Evolutionary conservation across 2,329 filamentous ascomycete species (phyloP).

Genomic region (Drechslerella dactyloides): DNA sequence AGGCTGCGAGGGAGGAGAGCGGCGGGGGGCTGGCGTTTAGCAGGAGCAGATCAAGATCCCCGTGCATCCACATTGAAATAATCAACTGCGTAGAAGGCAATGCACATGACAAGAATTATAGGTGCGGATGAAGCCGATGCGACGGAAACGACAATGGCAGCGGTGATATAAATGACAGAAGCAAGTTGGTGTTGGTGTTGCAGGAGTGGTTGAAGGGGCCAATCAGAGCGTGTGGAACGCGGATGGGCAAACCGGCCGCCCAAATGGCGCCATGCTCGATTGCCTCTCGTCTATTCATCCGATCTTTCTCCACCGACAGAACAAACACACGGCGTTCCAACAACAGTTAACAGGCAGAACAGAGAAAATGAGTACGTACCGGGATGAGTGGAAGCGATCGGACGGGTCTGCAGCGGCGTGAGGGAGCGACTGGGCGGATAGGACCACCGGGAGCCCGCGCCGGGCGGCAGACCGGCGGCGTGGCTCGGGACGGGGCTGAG

Average conservation of each 20-base stretch:
- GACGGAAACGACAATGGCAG: no score
- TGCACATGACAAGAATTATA: neutral
- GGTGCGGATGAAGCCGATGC: no score
- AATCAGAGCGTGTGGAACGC: neutral
- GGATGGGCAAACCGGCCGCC: constrained; percentile 15
- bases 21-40: constrained; percentile 35
- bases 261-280: constrained; percentile 39
- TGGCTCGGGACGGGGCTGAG: neutral
- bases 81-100: neutral
- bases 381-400: constrained; percentile 13
- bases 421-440: constrained; percentile 32
- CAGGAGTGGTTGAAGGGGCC: constrained; percentile 14
- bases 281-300: constrained; percentile 11
- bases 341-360: neutral
- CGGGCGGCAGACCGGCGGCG: constrained; percentile 2
- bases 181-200: neutral
- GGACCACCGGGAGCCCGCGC: constrained; percentile 28
- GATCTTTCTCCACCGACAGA: neutral
- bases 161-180: no score
- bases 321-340: neutral
- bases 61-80: constrained; percentile 36
- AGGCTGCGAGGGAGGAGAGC: constrained; percentile 4
- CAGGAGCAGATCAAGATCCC: constrained; percentile 33
- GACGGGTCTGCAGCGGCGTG: constrained; percentile 27
- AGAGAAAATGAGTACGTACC: constrained; percentile 15